Conservation (phyloP, 768 basidiomycete genomes). For the Podaxis mareebaensis region DNA sequence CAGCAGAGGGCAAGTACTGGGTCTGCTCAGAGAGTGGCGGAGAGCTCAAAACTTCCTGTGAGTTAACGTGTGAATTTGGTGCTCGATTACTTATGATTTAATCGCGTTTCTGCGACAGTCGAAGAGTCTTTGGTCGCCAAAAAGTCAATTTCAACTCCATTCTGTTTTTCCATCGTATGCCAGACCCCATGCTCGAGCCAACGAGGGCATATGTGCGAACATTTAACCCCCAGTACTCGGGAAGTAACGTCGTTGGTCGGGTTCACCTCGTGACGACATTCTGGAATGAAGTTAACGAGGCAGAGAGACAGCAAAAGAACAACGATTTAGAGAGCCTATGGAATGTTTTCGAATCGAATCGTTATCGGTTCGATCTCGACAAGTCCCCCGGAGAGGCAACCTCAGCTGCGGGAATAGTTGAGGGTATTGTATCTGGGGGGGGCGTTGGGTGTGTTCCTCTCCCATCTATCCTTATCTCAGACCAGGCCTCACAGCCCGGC, state of each 20-base stretch:
- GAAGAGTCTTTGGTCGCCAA: neutral
- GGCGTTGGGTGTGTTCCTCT: too few species aligned
- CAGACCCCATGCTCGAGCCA: too few species aligned
- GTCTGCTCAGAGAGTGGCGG: neutral
- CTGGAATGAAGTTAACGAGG: neutral
- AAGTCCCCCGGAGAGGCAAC: too few species aligned
- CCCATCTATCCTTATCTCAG: too few species aligned
- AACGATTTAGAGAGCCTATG: neutral
- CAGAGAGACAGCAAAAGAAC: neutral
- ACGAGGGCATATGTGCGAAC: too few species aligned
- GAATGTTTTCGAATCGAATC: neutral
- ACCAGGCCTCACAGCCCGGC: too few species aligned
- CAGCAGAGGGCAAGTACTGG: neutral
- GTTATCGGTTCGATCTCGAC: neutral
- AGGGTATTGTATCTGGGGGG: too few species aligned
- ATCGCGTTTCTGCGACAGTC: neutral
- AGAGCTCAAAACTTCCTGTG: neutral
- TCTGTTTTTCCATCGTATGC: neutral
- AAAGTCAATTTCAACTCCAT: neutral
- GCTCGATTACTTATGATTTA: neutral
- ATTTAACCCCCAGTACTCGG: too few species aligned
- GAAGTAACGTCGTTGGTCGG: too few species aligned
- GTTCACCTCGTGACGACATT: neutral
- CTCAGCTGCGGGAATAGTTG: too few species aligned
- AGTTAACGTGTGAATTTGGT: neutral